A percentile compares a stretch with the other conserved stretches of the same genome.
phyloP scores from a whole-genome alignment of 2,329 filamentous ascomycete genomes.

The Colletotrichum shisoi region DNA sequence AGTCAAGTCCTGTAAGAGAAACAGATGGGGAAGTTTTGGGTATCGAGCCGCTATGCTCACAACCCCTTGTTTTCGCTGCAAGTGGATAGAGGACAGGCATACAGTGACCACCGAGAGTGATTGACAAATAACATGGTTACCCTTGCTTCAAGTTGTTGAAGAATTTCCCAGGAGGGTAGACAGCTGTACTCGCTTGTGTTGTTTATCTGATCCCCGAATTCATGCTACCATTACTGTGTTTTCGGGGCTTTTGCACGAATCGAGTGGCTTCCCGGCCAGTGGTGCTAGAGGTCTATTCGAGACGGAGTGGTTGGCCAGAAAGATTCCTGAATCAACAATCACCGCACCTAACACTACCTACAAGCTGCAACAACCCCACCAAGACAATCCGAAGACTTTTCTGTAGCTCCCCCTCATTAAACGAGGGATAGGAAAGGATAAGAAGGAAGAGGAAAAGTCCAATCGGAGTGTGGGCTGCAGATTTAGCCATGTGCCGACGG shows the following conservation, averaged over 20 bases:
- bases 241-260: neutral
- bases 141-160: constrained; percentile 29
- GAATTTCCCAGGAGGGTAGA: constrained; percentile 9
- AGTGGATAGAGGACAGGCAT: neutral
- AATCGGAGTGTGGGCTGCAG: neutral
- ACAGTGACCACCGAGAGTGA: constrained; percentile 7
- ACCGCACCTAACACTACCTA: too few species aligned
- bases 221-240: neutral
- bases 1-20: too few species aligned
- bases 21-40: too few species aligned
- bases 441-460: neutral
- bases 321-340: neutral
- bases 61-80: neutral
- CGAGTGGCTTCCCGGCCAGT: neutral
- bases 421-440: neutral
- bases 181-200: constrained; percentile 18
- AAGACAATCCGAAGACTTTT: neutral
- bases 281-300: neutral
- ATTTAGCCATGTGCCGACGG: neutral
- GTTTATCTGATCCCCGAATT: constrained; percentile 11
- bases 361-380: neutral
- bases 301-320: neutral
- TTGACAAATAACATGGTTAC: constrained; percentile 38
- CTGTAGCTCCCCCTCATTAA: neutral
- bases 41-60: too few species aligned